These are phyloP conservation scores for Lecanosticta acicola DNA, from an alignment of 2,329 filamentous ascomycete genomes.

Conservation along the genomic window DNA sequence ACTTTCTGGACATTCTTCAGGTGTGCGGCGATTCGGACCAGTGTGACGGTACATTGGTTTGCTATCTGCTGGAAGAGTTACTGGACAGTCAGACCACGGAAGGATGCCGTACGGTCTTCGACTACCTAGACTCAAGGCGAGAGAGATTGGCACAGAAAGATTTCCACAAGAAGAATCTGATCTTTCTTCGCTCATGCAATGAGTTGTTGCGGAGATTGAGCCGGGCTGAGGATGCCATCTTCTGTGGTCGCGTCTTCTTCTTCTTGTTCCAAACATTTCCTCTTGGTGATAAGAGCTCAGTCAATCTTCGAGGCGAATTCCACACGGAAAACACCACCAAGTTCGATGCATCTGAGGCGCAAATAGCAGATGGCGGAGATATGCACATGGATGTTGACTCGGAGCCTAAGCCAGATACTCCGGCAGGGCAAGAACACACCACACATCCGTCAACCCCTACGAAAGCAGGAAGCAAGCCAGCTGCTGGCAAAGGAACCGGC, in stretches of 20 bases:
- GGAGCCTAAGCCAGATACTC: conserved; percentile 13
- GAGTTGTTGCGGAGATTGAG: conserved; percentile 88
- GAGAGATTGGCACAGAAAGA: conserved; percentile 77
- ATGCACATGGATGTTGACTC: conserved; percentile 62
- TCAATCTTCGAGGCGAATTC: conserved; percentile 92
- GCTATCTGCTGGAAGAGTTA: conserved; percentile 89
- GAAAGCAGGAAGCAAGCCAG: conserved; percentile 26
- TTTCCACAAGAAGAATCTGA: conserved; percentile 76
- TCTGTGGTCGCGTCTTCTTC: conserved; percentile 95
- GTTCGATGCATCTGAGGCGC: conserved; percentile 56
- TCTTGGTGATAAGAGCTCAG: conserved; percentile 91
- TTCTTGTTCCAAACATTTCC: conserved; percentile 98
- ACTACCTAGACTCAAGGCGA: conserved; percentile 87
- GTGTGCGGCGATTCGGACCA: conserved; percentile 63
- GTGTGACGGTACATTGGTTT: conserved; percentile 72
- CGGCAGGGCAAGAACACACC: conserved; percentile 15
- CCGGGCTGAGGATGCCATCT: conserved; percentile 93
- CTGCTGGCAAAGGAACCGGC: conserved; percentile 18
- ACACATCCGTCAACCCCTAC: conserved; percentile 17
- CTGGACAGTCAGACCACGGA: conserved; percentile 93
- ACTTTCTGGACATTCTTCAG: conserved; percentile 85
- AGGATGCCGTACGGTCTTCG: conserved; percentile 85
- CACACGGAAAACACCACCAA: conserved; percentile 90
- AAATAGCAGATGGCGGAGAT: conserved; percentile 27
- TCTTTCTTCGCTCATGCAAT: conserved; percentile 91